These are phyloP conservation scores for Neonectria faginata DNA, from an alignment of 2,329 filamentous ascomycete species.

Conservation along the genomic window DNA sequence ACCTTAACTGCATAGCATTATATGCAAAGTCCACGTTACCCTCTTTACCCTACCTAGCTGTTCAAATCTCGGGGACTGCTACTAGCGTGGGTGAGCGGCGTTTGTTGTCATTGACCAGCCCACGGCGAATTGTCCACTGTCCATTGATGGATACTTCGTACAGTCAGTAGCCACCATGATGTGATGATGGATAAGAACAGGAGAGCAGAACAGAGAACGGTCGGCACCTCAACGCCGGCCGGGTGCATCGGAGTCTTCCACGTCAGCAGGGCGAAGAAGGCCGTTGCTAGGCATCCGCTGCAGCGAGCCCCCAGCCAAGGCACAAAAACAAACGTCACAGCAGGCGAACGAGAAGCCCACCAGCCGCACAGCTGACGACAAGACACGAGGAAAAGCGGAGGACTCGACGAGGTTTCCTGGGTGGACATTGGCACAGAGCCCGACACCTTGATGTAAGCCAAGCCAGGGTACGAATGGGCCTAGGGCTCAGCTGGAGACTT, in stretches of 20 bases:
- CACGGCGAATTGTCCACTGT: neutral
- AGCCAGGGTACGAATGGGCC: slow-evolving; percentile 13
- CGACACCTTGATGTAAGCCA: slow-evolving; percentile 11
- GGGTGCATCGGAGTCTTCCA: neutral
- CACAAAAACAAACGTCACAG: slow-evolving; percentile 9
- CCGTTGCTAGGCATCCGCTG: slow-evolving; percentile 11
- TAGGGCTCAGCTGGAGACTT: slow-evolving; percentile 30
- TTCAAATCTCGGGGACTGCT: neutral
- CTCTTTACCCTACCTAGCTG: neutral
- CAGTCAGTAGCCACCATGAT: too few relatives aligned
- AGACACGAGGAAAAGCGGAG: neutral
- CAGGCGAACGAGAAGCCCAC: slow-evolving; percentile 1
- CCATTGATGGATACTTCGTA: neutral
- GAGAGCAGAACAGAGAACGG: too few relatives aligned
- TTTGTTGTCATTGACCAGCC: neutral
- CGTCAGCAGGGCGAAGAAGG: neutral
- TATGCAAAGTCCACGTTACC: too few relatives aligned
- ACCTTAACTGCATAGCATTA: too few relatives aligned
- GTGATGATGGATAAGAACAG: neutral
- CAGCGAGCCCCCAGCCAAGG: neutral
- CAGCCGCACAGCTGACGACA: slow-evolving; percentile 20
- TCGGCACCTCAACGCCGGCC: too few relatives aligned
- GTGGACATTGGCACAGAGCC: neutral
- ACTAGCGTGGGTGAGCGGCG: neutral
- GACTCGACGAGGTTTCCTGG: neutral